A percentile compares a stretch with the other conserved stretches of the same genome.
Evolutionary conservation across 2,329 filamentous ascomycete genomes (phyloP).

Genomic region (Lachnellula suecica): DNA sequence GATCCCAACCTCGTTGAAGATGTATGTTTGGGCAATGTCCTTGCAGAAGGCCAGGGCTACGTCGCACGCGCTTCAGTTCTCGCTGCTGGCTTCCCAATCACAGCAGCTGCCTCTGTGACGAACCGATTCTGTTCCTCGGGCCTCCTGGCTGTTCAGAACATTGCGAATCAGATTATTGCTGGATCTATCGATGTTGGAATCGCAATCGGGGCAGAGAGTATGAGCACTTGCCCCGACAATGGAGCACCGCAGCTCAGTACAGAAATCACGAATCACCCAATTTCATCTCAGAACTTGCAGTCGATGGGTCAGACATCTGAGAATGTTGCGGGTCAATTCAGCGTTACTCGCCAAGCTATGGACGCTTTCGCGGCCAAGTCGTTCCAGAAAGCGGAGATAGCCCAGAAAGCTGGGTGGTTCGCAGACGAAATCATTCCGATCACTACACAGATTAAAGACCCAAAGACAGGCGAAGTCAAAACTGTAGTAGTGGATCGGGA

Average conservation of each 20-base stretch:
- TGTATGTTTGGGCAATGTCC: conserved; percentile 84
- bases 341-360: conserved; percentile 69
- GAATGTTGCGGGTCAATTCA: conserved; percentile 84
- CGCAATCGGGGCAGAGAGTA: conserved; percentile 94
- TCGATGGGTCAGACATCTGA: conserved; percentile 93
- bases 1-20: conserved; percentile 90
- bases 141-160: conserved; percentile 86
- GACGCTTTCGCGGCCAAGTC: conserved; percentile 85
- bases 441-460: conserved; percentile 76
- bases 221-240: conserved; percentile 75
- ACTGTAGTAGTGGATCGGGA: conserved; percentile 79
- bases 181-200: conserved; percentile 95
- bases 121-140: conserved; percentile 95
- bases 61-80: conserved; percentile 86
- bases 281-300: conserved; percentile 91
- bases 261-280: conserved; percentile 71
- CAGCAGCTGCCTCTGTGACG: conserved; percentile 75
- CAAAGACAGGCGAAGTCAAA: conserved; percentile 65
- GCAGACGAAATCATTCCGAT: conserved; percentile 86
- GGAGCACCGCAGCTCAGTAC: conserved; percentile 89
- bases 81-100: conserved; percentile 84
- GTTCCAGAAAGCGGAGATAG: conserved; percentile 83
- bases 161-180: conserved; percentile 84
- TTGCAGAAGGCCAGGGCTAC: conserved; percentile 91
- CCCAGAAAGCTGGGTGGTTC: conserved; percentile 84